Conservation (phyloP, 2,329 filamentous ascomycete genomes). For the Pezicula rhizophila region DNA sequence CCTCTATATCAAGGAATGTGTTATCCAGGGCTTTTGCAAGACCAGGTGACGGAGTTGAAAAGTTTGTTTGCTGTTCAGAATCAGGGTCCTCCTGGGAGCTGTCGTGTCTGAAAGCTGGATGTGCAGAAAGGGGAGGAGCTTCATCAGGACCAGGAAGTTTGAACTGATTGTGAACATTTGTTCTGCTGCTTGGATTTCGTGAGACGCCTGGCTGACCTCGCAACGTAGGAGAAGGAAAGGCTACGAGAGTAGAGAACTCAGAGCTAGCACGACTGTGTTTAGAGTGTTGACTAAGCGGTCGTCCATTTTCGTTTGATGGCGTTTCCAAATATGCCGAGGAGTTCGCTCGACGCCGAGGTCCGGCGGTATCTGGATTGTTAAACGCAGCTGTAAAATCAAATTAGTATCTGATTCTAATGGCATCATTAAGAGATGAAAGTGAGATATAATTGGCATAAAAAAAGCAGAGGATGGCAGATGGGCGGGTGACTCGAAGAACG, state of each 20-base stretch:
- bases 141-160: conserved; percentile 23
- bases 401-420: conserved; percentile 1
- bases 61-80: conserved; percentile 10
- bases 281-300: conserved; percentile 54
- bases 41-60: conserved; percentile 13
- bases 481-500: conserved; percentile 1
- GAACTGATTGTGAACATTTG: conserved; percentile 25
- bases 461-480: neutral
- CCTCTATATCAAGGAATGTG: conserved; percentile 40
- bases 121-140: conserved; percentile 24
- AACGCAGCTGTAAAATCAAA: conserved; percentile 7
- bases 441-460: neutral
- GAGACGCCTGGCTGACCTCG: conserved; percentile 22
- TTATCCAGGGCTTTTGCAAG: conserved; percentile 15
- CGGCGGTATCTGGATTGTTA: conserved; percentile 21
- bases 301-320: conserved; percentile 41
- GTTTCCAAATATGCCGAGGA: conserved; percentile 57
- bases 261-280: conserved; percentile 68
- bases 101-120: conserved; percentile 25
- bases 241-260: conserved; percentile 57
- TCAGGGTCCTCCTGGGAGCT: conserved; percentile 15
- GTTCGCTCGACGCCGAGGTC: conserved; percentile 50
- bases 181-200: conserved; percentile 19
- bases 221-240: conserved; percentile 42
- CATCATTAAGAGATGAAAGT: neutral